phyloP scores from a whole-genome alignment of 768 basidiomycete genomes.

The Lentinula aciculospora region DNA sequence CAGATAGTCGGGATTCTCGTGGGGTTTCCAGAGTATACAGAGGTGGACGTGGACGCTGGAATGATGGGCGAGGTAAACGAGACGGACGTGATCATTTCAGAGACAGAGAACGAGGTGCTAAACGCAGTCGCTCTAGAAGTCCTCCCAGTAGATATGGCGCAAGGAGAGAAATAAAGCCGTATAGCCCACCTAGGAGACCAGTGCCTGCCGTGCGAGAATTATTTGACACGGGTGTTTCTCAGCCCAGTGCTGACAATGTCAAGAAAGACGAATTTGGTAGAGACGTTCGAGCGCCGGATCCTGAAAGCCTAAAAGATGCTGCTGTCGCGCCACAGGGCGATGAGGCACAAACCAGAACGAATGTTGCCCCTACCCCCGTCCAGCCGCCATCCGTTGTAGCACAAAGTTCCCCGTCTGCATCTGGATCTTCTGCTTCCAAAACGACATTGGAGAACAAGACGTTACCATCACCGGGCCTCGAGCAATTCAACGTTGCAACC shows the following conservation, averaged over 20 bases:
- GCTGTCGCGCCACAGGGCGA: background rate
- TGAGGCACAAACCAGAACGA: background rate
- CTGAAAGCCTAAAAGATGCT: conserved; percentile 17
- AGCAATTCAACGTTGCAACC: conserved; percentile 60
- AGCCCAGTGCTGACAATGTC: conserved; percentile 19
- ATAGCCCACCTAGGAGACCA: conserved; percentile 56
- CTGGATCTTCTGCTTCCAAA: conserved; percentile 29
- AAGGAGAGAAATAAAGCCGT: conserved; percentile 38
- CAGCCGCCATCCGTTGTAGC: conserved; percentile 26
- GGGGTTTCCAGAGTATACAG: conserved; percentile 53
- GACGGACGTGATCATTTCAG: conserved; percentile 51
- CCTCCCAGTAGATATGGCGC: conserved; percentile 53
- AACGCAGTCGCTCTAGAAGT: conserved; percentile 71
- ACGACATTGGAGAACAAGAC: conserved; percentile 18
- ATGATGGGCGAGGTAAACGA: conserved; percentile 31
- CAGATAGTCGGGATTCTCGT: conserved; percentile 50
- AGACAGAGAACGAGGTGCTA: conserved; percentile 35
- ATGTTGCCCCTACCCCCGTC: background rate
- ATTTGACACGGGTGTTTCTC: conserved; percentile 1
- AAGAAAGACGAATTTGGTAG: conserved; percentile 86
- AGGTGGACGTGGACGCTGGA: conserved; percentile 47
- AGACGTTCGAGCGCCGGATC: conserved; percentile 61
- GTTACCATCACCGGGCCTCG: conserved; percentile 40
- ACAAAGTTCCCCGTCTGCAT: conserved; percentile 39
- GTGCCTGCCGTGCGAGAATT: conserved; percentile 15